A percentile compares a stretch with the other conserved stretches of the same genome.
These are phyloP conservation scores for Xanthoparmelia taractica DNA, from an alignment of 495 filamentous ascomycete species.

Conservation along the genomic window DNA sequence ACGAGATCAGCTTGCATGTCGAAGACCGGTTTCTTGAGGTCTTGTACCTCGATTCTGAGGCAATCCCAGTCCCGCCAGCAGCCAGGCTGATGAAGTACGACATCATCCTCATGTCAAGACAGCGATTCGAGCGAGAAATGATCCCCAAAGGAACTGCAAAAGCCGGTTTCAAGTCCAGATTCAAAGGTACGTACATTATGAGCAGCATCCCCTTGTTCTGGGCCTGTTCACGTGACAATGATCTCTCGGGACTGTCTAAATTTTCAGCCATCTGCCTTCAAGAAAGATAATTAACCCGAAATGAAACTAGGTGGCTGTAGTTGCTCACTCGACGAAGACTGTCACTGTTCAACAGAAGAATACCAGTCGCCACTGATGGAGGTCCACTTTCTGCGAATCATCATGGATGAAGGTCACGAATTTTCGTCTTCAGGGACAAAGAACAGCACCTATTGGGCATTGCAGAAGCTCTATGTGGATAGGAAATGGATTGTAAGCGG, in stretches of 20 bases:
- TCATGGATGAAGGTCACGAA: conserved; percentile 87
- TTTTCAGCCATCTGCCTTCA: not conserved
- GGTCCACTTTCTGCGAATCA: conserved; percentile 76
- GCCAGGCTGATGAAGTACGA: conserved; percentile 61
- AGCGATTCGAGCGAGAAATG: conserved; percentile 59
- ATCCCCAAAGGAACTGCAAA: conserved; percentile 6
- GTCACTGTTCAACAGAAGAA: conserved; percentile 30
- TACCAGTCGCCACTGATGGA: conserved; percentile 57
- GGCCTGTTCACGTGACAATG: not conserved
- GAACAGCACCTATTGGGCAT: conserved; percentile 57
- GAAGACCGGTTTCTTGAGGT: conserved; percentile 50
- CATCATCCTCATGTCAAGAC: conserved; percentile 68
- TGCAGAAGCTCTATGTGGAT: conserved; percentile 61
- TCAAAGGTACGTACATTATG: not conserved
- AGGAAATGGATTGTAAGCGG: conserved; percentile 86
- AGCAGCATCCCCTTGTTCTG: not conserved
- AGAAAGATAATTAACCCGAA: not conserved
- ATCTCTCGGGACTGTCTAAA: not conserved
- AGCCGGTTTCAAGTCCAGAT: conserved; percentile 6
- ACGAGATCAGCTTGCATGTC: conserved; percentile 61
- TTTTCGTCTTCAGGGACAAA: conserved; percentile 54
- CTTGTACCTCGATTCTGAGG: conserved; percentile 45
- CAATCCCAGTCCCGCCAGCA: conserved; percentile 43
- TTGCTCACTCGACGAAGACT: conserved; percentile 32
- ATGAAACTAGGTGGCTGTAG: conserved; percentile 22